Conservation (phyloP, 805 yeast species). For the Maudiozyma barnettii region DNA sequence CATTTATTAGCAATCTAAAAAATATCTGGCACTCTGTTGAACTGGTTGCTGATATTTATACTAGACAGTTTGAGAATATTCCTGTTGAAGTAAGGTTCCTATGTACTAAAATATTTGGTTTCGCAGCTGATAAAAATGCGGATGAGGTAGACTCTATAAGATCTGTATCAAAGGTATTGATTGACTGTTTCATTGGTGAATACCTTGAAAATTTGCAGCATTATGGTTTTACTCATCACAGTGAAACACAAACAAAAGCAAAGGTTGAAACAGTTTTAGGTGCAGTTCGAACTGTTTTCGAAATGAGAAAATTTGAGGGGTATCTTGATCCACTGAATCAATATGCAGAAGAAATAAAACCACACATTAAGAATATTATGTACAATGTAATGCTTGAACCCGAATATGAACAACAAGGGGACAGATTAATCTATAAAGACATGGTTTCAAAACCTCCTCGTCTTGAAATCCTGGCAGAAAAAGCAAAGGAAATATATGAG, state of each 20-base stretch:
- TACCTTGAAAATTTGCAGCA: constrained; percentile 15
- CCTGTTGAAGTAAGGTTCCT: constrained; percentile 51
- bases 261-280: constrained; percentile 16
- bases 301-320: constrained; percentile 19
- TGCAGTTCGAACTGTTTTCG: constrained; percentile 21
- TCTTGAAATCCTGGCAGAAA: constrained; percentile 20
- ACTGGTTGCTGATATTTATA: constrained; percentile 42
- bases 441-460: constrained; percentile 20
- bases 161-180: constrained; percentile 34
- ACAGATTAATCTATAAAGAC: constrained; percentile 23
- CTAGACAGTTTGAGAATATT: constrained; percentile 33
- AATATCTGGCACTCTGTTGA: constrained; percentile 61
- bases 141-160: constrained; percentile 59
- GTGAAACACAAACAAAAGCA: constrained; percentile 2
- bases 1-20: constrained; percentile 67
- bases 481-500: constrained; percentile 35
- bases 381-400: constrained; percentile 23
- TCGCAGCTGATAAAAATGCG: constrained; percentile 41
- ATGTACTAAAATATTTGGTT: constrained; percentile 38
- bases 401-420: constrained; percentile 22
- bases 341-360: constrained; percentile 24
- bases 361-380: constrained; percentile 20
- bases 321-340: constrained; percentile 28
- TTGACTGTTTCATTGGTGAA: constrained; percentile 19
- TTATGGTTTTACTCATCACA: constrained; percentile 15